Conservation (phyloP, 139 green algal species). For the Spirogloea muscicola region DNA sequence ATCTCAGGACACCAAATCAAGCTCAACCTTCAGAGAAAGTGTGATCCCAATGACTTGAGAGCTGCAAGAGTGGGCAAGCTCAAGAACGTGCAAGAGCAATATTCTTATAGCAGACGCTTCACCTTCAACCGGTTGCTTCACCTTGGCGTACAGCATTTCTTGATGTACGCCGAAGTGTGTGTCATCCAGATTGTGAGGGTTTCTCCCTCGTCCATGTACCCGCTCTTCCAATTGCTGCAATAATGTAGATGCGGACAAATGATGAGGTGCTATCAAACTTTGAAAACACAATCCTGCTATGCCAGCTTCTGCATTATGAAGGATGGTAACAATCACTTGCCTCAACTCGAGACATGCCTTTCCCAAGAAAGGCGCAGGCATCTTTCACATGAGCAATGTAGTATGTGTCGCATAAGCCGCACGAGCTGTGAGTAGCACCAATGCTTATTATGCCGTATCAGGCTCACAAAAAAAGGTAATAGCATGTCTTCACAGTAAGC, state of each 20-base stretch:
- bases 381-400: constrained; percentile 94
- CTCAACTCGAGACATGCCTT: constrained; percentile 74
- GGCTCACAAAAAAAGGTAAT: background rate
- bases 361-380: constrained; percentile 89
- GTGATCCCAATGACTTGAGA: no score
- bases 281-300: no score
- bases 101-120: no score
- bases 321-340: no score
- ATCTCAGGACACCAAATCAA: no score
- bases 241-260: no score
- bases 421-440: constrained; percentile 56
- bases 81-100: no score
- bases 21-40: no score
- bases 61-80: no score
- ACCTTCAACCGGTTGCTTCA: no score
- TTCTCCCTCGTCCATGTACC: constrained; percentile 59
- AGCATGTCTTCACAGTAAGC: background rate
- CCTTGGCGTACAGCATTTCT: constrained; percentile 77
- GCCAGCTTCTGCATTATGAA: no score
- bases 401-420: constrained; percentile 93
- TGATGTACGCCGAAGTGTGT: constrained; percentile 74
- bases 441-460: background rate
- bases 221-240: constrained; percentile 61
- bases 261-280: no score
- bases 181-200: constrained; percentile 68